Evolutionary conservation across 2,329 filamentous ascomycete species (phyloP).

Genomic region (Aspergillus spinulosporus): DNA sequence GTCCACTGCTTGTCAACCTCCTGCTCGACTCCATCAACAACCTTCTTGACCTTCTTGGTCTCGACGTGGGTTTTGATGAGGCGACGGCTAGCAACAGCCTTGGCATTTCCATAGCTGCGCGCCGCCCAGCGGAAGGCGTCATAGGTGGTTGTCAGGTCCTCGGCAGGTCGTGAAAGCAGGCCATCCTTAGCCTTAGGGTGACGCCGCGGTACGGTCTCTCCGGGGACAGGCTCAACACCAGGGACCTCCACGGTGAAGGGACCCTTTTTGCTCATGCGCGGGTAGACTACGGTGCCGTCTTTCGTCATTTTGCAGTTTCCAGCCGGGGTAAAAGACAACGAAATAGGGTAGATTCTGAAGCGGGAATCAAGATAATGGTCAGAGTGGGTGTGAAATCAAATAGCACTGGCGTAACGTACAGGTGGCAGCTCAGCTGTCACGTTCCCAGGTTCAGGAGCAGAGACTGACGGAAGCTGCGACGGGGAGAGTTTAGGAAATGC

Average conservation of each 20-base stretch:
- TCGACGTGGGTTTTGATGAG: constrained; percentile 77
- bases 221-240: constrained; percentile 66
- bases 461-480: neutral
- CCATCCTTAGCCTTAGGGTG: constrained; percentile 70
- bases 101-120: constrained; percentile 61
- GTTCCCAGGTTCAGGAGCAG: neutral
- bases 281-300: constrained; percentile 37
- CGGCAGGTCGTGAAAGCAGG: constrained; percentile 64
- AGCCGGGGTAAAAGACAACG: neutral
- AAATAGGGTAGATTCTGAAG: neutral
- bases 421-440: neutral
- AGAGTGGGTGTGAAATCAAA: neutral
- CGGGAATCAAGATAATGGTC: neutral
- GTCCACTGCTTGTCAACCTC: constrained; percentile 90
- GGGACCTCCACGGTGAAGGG: constrained; percentile 75
- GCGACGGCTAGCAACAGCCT: constrained; percentile 69
- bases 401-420: neutral
- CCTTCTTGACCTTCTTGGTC: constrained; percentile 86
- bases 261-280: constrained; percentile 63
- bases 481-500: constrained; percentile 6
- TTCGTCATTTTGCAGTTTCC: constrained; percentile 34
- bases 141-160: constrained; percentile 73
- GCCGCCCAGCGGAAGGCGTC: constrained; percentile 74
- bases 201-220: constrained; percentile 81
- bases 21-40: constrained; percentile 74